phyloP scores from a whole-genome alignment of 306 rosid genomes.

The Albizia julibrissin region DNA sequence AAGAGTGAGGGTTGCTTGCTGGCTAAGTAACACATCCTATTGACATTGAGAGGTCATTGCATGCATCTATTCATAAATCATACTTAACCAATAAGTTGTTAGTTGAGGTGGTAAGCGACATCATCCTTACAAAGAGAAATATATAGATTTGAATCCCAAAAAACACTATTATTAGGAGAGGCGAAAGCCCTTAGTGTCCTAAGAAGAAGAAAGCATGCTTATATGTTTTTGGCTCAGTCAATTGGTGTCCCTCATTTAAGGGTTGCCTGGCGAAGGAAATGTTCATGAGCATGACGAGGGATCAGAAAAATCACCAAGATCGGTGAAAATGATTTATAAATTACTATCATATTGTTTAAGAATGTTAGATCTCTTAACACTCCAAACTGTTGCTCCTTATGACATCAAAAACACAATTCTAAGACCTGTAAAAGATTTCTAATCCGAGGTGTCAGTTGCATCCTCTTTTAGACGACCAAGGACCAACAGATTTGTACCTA shows the following conservation, averaged over 20 bases:
- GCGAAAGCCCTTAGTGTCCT: too few relatives aligned
- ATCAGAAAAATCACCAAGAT: conserved; percentile 54
- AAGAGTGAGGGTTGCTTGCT: neutral
- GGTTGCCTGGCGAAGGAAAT: conserved; percentile 44
- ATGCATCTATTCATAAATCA: conserved; percentile 44
- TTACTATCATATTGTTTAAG: conserved; percentile 51
- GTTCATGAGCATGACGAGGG: conserved; percentile 47
- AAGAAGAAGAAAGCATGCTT: too few relatives aligned
- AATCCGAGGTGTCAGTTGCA: conserved; percentile 52
- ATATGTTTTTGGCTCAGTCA: conserved; percentile 75
- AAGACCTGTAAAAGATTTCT: conserved; percentile 58
- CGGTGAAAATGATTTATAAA: conserved; percentile 58
- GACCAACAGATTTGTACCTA: conserved; percentile 71
- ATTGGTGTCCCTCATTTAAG: conserved; percentile 64
- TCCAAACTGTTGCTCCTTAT: conserved; percentile 65
- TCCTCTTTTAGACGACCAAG: conserved; percentile 51
- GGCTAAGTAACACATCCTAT: conserved; percentile 18
- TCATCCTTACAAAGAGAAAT: fast-evolving
- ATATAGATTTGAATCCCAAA: fast-evolving
- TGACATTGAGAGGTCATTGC: conserved; percentile 10
- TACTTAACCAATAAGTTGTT: conserved; percentile 36
- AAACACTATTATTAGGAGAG: too few relatives aligned
- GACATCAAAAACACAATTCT: conserved; percentile 28
- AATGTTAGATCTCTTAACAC: conserved; percentile 63
- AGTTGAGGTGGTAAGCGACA: too few relatives aligned